A percentile compares a stretch with the other conserved stretches of the same genome.
phyloP scores from a whole-genome alignment of 1,139 yeast genomes.

The Magnusiomyces magnusii region DNA sequence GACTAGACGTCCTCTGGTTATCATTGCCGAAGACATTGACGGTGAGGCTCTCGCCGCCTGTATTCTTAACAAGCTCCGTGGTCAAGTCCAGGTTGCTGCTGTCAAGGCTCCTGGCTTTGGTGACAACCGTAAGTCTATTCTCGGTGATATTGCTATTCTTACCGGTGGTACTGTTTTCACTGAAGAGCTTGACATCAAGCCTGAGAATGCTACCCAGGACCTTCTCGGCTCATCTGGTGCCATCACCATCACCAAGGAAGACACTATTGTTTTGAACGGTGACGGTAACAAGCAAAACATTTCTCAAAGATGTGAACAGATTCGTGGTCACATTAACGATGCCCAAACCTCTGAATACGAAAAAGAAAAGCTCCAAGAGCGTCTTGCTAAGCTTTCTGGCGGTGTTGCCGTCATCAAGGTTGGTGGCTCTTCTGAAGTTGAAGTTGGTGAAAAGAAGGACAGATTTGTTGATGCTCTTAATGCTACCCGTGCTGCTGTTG shows the following conservation, averaged over 20 bases:
- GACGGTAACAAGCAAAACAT: slow-evolving; percentile 88
- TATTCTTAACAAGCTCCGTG: slow-evolving; percentile 95
- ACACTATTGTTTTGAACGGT: slow-evolving; percentile 92
- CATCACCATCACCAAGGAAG: slow-evolving; percentile 92
- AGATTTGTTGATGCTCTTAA: slow-evolving; percentile 98
- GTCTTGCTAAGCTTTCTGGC: slow-evolving; percentile 96
- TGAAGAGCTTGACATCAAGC: slow-evolving; percentile 96
- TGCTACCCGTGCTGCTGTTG: slow-evolving; percentile 99
- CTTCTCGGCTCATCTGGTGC: slow-evolving; percentile 92
- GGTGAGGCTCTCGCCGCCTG: slow-evolving; percentile 99
- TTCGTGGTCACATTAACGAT: slow-evolving; percentile 70
- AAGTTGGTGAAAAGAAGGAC: slow-evolving; percentile 99
- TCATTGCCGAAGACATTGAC: slow-evolving; percentile 94
- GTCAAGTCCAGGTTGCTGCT: slow-evolving; percentile 98
- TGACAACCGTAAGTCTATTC: slow-evolving; percentile 96
- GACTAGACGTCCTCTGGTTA: slow-evolving; percentile 88
- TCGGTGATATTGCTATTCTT: slow-evolving; percentile 95
- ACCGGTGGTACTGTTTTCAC: slow-evolving; percentile 99
- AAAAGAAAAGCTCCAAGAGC: slow-evolving; percentile 95
- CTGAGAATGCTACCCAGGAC: slow-evolving; percentile 91
- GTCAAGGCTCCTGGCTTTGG: slow-evolving; percentile 99
- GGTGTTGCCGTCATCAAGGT: slow-evolving; percentile 99
- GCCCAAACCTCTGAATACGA: slow-evolving; percentile 85
- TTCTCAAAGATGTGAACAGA: slow-evolving; percentile 91
- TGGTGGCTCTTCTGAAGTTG: slow-evolving; percentile 98